These are phyloP conservation scores for Aureobasidium sp. DNA, from an alignment of 2,329 filamentous ascomycete genomes.

Conservation along the genomic window DNA sequence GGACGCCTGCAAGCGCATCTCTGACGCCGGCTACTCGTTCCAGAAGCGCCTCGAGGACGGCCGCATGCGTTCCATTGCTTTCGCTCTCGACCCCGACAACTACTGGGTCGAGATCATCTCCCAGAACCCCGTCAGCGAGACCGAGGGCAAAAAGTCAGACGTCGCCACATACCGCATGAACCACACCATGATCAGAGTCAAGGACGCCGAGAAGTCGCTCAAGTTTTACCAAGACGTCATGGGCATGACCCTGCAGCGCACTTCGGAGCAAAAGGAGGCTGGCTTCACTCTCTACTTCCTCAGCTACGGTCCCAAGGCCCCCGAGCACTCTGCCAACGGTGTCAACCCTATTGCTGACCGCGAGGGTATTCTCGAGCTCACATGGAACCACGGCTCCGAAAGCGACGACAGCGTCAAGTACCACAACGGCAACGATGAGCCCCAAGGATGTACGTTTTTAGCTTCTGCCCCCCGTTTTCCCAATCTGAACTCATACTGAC, in stretches of 20 bases:
- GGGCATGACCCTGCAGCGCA: constrained; percentile 79
- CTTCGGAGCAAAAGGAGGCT: constrained; percentile 59
- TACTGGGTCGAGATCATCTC: constrained; percentile 71
- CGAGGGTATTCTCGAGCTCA: constrained; percentile 84
- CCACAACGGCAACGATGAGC: constrained; percentile 85
- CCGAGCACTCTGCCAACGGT: constrained; percentile 48
- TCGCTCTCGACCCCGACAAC: constrained; percentile 55
- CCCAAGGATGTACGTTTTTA: constrained; percentile 50
- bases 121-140: constrained; percentile 63
- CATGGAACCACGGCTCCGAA: constrained; percentile 78
- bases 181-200: constrained; percentile 83
- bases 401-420: constrained; percentile 79
- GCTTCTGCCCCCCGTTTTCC: background rate
- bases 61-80: constrained; percentile 80
- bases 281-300: constrained; percentile 92
- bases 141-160: constrained; percentile 68
- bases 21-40: constrained; percentile 85
- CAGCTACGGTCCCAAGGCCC: constrained; percentile 54
- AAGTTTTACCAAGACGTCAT: constrained; percentile 63
- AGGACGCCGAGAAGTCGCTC: constrained; percentile 47
- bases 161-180: constrained; percentile 62
- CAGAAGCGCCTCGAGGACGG: constrained; percentile 93
- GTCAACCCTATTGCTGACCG: constrained; percentile 56
- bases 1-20: constrained; percentile 80
- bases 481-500: background rate